Evolutionary conservation across 139 green algal genomes (phyloP).

Genomic region (Yamagishiella unicocca): DNA sequence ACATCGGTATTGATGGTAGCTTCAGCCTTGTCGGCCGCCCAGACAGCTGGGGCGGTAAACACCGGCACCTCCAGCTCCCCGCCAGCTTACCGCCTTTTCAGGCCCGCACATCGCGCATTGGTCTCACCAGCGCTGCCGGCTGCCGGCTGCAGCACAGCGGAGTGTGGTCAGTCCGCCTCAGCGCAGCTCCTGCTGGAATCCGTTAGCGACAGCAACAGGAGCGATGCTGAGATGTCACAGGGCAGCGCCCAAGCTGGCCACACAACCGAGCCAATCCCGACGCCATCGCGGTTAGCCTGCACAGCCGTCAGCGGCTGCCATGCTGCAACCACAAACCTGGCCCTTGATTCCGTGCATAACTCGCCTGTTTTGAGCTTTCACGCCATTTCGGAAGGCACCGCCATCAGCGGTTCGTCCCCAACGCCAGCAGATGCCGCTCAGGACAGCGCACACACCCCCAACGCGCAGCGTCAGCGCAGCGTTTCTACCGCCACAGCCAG

Average conservation of each 20-base stretch:
- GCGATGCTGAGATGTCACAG: background rate
- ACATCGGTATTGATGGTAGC: background rate
- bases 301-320: background rate
- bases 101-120: background rate
- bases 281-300: background rate
- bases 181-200: constrained; percentile 2
- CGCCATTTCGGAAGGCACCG: background rate
- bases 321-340: background rate
- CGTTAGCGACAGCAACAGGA: background rate
- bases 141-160: background rate
- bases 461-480: no score
- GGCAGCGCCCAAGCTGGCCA: background rate
- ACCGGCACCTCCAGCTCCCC: background rate
- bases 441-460: no score
- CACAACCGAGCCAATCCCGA: background rate
- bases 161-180: background rate
- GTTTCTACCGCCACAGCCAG: no score
- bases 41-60: no score
- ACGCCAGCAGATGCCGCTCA: no score
- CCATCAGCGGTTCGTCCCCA: no score
- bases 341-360: background rate
- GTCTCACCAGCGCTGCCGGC: background rate
- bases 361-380: constrained; percentile 25
- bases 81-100: background rate
- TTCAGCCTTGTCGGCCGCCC: background rate